These are phyloP conservation scores for Diospyros lotus DNA, from an alignment of 148 eudicot species.

Conservation along the genomic window DNA sequence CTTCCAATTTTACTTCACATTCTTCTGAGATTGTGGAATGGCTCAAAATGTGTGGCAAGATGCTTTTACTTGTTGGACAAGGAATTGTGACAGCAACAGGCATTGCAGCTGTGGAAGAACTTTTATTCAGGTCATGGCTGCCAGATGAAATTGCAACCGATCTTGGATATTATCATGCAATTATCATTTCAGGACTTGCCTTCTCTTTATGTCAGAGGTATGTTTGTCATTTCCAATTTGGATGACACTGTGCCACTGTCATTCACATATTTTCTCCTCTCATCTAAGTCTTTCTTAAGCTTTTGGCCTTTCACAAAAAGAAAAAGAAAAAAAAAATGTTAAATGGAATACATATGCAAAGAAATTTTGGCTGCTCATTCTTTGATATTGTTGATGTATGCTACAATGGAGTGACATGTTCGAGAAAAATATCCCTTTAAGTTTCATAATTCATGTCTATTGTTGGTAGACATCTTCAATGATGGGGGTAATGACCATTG, in stretches of 20 bases:
- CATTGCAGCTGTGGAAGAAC: constrained; percentile 74
- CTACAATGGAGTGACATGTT: too few relatives aligned
- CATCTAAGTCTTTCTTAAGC: neutral
- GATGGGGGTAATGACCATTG: too few relatives aligned
- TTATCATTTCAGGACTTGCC: constrained; percentile 71
- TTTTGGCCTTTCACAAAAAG: neutral
- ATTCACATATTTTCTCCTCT: neutral
- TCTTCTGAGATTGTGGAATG: constrained; percentile 34
- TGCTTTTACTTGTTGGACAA: constrained; percentile 45
- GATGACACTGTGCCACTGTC: neutral
- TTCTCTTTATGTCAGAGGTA: constrained; percentile 85
- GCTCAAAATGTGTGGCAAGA: constrained; percentile 46
- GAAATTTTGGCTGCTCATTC: neutral
- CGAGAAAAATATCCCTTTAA: too few relatives aligned
- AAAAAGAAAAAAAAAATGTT: neutral
- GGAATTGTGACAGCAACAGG: constrained; percentile 66
- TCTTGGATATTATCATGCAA: constrained; percentile 71
- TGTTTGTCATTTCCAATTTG: constrained; percentile 8
- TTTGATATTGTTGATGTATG: neutral
- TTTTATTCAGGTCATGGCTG: constrained; percentile 90
- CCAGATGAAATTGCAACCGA: constrained; percentile 82
- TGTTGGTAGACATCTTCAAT: too few relatives aligned
- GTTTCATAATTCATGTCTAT: too few relatives aligned
- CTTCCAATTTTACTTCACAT: constrained; percentile 41
- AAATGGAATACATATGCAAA: neutral